Base-by-base conservation (phyloP, 1,284 basidiomycete genomes). In the Veloboletus limbatus region DNA sequence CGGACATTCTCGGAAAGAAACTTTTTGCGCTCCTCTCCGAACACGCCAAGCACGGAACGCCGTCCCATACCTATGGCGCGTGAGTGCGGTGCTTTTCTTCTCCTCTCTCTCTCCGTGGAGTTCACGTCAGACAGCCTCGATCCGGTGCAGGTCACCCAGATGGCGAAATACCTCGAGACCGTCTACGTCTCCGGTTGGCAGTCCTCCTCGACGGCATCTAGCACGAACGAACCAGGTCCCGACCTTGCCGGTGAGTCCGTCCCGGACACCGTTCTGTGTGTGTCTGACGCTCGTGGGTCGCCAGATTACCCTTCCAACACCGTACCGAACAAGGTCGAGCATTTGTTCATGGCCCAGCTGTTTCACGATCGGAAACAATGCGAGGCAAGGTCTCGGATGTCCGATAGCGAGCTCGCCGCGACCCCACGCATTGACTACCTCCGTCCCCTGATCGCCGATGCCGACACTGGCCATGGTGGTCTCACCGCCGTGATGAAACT, bases 141-240 rank as follows among this genome's bases (percentile, higher is more conserved):
- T 70, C 93, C 95, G 2, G 94, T 99, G 11, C 96, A 99, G 73
- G 79, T 94, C 56, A 93, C 94, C 0, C 96, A 99, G 71, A 99
- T 99, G 96, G 95, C 95, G 26, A 96, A 96, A 67, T 89, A 97
- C 69, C 87, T 97, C 58, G 96, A 99, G 71, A 96, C 94, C 3
- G 89, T 99, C 55, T 99, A 99, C 67, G 92, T 99, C 41, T 98
- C 95, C 11, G 96, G 96, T 8, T 99, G 96, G 95, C 92, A 92
- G 59, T 90, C 87, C 13, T 93, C 89, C 14, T 97, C 93, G 56
- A 97, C 93, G 4, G 91, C 91, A 22, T 89, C 89, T 1, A 89
- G 84, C 64, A 88, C 87, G 35, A 89, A 98, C 60, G 96, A 99
- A 69, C 95, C 96, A 21, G 96, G 96, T 36, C 96, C 96, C 14